These are phyloP conservation scores for Powellomyces hirtus DNA, from an alignment of 192 early-diverging fungal species.

Conservation along the genomic window DNA sequence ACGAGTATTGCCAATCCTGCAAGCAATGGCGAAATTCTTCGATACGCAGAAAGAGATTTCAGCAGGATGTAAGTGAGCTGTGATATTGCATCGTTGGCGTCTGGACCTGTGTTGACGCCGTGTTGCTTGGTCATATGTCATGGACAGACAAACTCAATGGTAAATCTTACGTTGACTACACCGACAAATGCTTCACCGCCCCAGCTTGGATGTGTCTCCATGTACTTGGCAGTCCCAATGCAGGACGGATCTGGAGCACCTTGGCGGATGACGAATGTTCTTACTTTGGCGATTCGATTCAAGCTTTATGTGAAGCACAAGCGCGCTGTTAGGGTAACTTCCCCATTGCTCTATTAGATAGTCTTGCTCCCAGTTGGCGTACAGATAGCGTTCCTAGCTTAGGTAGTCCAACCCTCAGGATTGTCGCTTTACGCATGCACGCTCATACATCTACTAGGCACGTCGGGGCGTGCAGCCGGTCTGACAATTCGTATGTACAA, in stretches of 20 bases:
- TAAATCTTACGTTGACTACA: constrained; percentile 2
- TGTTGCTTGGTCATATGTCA: too few species aligned
- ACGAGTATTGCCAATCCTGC: neutral
- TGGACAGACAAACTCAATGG: constrained; percentile 3
- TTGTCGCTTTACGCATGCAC: too few species aligned
- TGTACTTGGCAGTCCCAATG: neutral
- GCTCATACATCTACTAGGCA: too few species aligned
- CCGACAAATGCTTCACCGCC: constrained; percentile 3
- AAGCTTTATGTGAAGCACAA: neutral
- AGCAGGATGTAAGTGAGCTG: constrained; percentile 1
- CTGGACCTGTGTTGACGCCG: too few species aligned
- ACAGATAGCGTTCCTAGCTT: too few species aligned
- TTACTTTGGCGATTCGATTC: constrained; percentile 5
- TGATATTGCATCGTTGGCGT: too few species aligned
- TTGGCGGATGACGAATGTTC: neutral
- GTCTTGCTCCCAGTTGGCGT: too few species aligned
- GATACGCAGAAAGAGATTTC: neutral
- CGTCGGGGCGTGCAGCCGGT: too few species aligned
- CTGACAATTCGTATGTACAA: too few species aligned
- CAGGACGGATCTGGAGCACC: neutral
- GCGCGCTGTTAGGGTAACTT: too few species aligned
- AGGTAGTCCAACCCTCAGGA: too few species aligned
- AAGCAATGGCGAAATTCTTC: neutral
- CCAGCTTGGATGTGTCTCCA: neutral
- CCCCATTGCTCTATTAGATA: too few species aligned